phyloP scores from a whole-genome alignment of 1,284 basidiomycete genomes.

The Coniferiporia weirii region DNA sequence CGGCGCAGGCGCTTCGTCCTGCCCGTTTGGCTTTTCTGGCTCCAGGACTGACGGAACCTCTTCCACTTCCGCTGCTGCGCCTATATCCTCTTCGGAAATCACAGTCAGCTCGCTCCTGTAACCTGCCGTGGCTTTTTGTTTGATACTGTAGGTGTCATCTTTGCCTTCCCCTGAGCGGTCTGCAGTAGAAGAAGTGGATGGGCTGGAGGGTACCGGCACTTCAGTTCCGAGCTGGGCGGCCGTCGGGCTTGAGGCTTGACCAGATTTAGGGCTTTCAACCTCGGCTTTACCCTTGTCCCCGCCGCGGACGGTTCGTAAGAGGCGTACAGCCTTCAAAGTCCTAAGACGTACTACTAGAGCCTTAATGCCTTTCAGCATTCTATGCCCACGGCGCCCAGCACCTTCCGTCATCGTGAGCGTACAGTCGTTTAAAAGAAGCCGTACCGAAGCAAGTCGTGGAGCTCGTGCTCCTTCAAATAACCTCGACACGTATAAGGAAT shows the following conservation, averaged over 20 bases:
- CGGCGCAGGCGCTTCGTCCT: neutral
- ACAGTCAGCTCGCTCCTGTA: neutral
- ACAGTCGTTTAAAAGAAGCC: no score
- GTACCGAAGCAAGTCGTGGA: no score
- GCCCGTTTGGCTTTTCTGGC: neutral
- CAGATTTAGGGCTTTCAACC: neutral
- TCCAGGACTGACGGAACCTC: neutral
- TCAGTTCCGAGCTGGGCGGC: neutral
- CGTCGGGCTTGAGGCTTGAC: neutral
- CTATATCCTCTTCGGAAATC: neutral
- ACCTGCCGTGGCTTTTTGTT: neutral
- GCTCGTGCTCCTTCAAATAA: no score
- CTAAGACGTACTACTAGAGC: neutral
- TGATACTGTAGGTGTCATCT: no score
- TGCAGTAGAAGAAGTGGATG: no score
- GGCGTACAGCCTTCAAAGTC: neutral
- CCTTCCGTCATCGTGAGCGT: neutral
- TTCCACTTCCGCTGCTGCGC: neutral
- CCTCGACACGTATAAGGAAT: no score
- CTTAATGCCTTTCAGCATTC: neutral
- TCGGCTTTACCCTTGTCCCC: neutral
- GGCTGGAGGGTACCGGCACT: no score
- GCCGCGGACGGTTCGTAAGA: neutral
- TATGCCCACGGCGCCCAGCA: neutral
- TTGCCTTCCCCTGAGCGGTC: no score